Percentiles rank a stretch among this genome's conserved stretches.
These are phyloP conservation scores for Ensete glaucum DNA, from an alignment of 176 grass and related monocot species.

Conservation along the genomic window DNA sequence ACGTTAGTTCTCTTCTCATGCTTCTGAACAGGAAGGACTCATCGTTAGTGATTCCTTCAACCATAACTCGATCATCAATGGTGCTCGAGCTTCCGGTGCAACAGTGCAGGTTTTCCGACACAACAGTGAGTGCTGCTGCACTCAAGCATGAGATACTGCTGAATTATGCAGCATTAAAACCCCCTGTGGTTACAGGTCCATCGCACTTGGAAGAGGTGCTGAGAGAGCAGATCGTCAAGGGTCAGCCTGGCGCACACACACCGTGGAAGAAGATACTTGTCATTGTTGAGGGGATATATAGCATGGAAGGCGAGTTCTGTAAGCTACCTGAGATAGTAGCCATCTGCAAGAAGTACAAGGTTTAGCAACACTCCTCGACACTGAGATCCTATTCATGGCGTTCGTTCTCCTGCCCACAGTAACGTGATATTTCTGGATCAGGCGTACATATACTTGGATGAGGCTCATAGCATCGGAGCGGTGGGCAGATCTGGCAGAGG, in stretches of 20 bases:
- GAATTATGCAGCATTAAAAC: background rate
- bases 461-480: conserved; percentile 3
- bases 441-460: background rate
- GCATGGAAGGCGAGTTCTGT: conserved; percentile 9
- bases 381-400: too few relatives aligned
- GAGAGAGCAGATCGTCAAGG: background rate
- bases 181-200: background rate
- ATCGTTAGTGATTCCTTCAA: conserved; percentile 11
- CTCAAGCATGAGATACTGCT: background rate
- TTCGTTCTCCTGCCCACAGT: background rate
- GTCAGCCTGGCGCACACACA: background rate
- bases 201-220: conserved; percentile 2
- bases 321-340: conserved; percentile 7
- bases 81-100: conserved; percentile 4
- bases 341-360: conserved; percentile 14
- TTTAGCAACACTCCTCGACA: background rate
- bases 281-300: conserved; percentile 2
- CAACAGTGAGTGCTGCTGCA: background rate
- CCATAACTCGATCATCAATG: background rate
- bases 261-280: conserved; percentile 5
- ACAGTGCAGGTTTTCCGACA: conserved; percentile 1
- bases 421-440: background rate
- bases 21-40: background rate
- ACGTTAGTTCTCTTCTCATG: background rate
- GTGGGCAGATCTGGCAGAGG: conserved; percentile 5